These are phyloP conservation scores for Pythium biforme DNA, from an alignment of 352 stramenopile species.

Conservation along the genomic window DNA sequence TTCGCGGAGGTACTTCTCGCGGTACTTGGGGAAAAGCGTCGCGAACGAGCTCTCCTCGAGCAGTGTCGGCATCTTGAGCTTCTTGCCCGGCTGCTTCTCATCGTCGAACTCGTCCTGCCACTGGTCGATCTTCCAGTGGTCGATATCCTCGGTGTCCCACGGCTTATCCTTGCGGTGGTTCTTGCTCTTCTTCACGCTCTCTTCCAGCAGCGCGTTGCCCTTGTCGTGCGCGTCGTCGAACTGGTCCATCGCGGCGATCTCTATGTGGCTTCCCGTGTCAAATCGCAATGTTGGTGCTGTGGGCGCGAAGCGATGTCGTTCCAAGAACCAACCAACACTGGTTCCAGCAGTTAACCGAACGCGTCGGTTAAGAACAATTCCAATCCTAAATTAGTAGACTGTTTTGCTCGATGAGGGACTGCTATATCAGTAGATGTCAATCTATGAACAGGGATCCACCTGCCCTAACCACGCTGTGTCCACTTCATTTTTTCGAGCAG, in stretches of 20 bases:
- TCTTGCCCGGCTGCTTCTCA: conserved; percentile 75
- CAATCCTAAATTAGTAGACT: conserved; percentile 11
- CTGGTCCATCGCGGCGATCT: conserved; percentile 47
- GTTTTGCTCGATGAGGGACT: background rate
- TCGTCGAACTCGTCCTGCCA: conserved; percentile 78
- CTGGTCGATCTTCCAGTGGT: conserved; percentile 98
- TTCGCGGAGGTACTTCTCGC: conserved; percentile 99
- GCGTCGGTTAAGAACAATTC: conserved; percentile 6
- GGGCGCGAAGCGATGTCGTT: conserved; percentile 21
- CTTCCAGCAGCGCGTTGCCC: conserved; percentile 32
- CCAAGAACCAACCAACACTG: conserved; percentile 30
- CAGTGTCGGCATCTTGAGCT: conserved; percentile 75
- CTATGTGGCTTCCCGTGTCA: background rate
- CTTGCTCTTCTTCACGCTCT: conserved; percentile 64
- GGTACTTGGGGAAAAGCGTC: conserved; percentile 99
- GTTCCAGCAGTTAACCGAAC: conserved; percentile 20
- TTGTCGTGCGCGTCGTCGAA: conserved; percentile 48
- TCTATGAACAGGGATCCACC: conserved; percentile 4
- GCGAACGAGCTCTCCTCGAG: conserved; percentile 99
- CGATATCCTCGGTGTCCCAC: conserved; percentile 97
- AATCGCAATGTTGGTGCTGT: background rate
- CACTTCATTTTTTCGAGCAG: conserved; percentile 12
- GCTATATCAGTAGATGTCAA: background rate
- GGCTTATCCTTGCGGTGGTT: conserved; percentile 99
- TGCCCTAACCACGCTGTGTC: conserved; percentile 22